Conservation (phyloP, 441 rosid genomes). For the Eutrema salsugineum region DNA sequence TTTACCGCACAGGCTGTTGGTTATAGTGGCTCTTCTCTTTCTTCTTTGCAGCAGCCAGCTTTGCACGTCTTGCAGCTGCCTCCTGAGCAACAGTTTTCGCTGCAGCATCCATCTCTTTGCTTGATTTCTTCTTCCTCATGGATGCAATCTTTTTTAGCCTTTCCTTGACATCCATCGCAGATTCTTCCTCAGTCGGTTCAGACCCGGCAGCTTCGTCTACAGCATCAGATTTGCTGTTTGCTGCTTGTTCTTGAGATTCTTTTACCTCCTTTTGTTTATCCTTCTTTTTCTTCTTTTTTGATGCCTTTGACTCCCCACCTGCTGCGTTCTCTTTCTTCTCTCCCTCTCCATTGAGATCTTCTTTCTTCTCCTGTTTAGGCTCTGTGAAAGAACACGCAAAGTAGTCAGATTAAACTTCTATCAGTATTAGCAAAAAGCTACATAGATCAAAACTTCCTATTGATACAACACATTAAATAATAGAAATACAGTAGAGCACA, state of each 20-base stretch:
- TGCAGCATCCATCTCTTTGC: constrained; percentile 68
- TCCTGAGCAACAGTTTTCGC: constrained; percentile 68
- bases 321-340: constrained; percentile 51
- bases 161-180: constrained; percentile 58
- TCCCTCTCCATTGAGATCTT: constrained; percentile 32
- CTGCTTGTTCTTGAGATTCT: constrained; percentile 41
- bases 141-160: constrained; percentile 60
- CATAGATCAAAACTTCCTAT: neutral
- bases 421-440: neutral
- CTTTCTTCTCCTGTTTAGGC: constrained; percentile 35
- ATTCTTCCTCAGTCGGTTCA: constrained; percentile 38
- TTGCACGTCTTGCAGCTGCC: constrained; percentile 73
- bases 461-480: neutral
- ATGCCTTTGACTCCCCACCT: constrained; percentile 54
- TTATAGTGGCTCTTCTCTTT: constrained; percentile 85
- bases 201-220: constrained; percentile 33
- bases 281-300: constrained; percentile 78
- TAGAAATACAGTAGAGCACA: neutral
- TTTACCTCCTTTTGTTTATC: constrained; percentile 53
- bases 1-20: constrained; percentile 68
- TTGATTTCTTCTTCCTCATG: constrained; percentile 65
- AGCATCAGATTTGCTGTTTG: constrained; percentile 18
- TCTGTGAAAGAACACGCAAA: constrained; percentile 24
- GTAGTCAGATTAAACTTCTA: too few relatives aligned
- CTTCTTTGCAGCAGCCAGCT: constrained; percentile 80